Evolutionary conservation across 164 flowering plant genomes (phyloP).

Genomic region (Vitis vinifera): DNA sequence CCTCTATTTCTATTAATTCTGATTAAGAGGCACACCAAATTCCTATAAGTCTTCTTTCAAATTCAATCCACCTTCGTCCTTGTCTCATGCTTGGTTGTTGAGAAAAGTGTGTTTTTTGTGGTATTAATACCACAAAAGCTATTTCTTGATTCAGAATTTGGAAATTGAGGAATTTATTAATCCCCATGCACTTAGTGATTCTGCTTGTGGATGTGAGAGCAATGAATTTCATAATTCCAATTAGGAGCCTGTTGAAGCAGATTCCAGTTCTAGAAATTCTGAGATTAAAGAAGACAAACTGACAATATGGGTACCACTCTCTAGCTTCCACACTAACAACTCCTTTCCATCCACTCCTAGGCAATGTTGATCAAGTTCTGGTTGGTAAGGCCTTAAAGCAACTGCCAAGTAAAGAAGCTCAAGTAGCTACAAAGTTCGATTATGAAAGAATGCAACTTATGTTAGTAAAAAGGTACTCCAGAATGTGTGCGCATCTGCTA

Average conservation of each 20-base stretch:
- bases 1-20: too few relatives aligned
- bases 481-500: conserved; percentile 14
- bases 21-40: too few relatives aligned
- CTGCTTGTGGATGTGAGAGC: conserved; percentile 27
- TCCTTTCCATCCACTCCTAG: background rate
- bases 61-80: too few relatives aligned
- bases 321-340: too few relatives aligned
- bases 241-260: conserved; percentile 17
- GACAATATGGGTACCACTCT: background rate
- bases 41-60: too few relatives aligned
- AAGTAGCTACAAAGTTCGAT: conserved; percentile 28
- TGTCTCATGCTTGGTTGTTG: too few relatives aligned
- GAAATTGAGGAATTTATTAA: conserved; percentile 44
- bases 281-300: conserved; percentile 21
- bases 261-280: conserved; percentile 17
- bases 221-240: conserved; percentile 19
- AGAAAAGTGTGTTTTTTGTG: background rate
- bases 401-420: conserved; percentile 22
- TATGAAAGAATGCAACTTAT: background rate
- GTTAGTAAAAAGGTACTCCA: conserved; percentile 14
- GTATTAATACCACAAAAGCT: background rate
- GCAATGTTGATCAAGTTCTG: conserved; percentile 48
- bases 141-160: conserved; percentile 25
- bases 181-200: conserved; percentile 25
- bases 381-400: conserved; percentile 41